Conservation (phyloP, 192 early-diverging fungal genomes). For the Dissophora globulifera region DNA sequence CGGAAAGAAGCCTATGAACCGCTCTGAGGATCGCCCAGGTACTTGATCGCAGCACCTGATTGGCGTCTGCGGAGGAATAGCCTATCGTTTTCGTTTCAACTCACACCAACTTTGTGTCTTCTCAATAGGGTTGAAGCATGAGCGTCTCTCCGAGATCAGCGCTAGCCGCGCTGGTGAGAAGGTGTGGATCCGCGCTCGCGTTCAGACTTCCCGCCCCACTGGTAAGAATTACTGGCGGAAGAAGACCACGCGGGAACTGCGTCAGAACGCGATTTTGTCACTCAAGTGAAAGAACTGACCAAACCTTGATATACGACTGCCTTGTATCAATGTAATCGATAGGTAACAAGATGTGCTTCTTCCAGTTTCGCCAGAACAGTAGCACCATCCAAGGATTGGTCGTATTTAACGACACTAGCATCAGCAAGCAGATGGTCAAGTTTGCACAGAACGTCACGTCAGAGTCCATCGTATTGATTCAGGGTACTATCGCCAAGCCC, state of each 20-base stretch:
- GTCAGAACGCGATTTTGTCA: no score
- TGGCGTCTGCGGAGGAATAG: no score
- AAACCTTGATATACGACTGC: background rate
- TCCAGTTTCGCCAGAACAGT: constrained; percentile 88
- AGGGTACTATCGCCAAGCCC: constrained; percentile 82
- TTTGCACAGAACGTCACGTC: constrained; percentile 72
- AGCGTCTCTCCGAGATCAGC: constrained; percentile 72
- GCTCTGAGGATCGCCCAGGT: constrained; percentile 81
- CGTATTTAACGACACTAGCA: constrained; percentile 68
- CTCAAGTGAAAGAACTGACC: no score
- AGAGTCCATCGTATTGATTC: constrained; percentile 92
- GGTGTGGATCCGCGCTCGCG: constrained; percentile 87
- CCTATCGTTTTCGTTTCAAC: no score
- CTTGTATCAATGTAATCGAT: background rate
- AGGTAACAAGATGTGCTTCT: constrained; percentile 89
- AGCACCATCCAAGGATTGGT: constrained; percentile 93
- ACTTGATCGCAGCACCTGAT: background rate
- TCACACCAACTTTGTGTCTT: no score
- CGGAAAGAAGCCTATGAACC: constrained; percentile 89
- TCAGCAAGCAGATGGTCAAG: constrained; percentile 98
- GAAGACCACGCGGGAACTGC: background rate
- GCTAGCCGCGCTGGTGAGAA: constrained; percentile 73
- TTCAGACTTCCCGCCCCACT: constrained; percentile 89
- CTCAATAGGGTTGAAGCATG: constrained; percentile 66
- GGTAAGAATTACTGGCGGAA: constrained; percentile 55